Evolutionary conservation across 2,329 filamentous ascomycete species (phyloP), one percentile per base, ranked within the genome.

Genomic region (Cercospora sp.): DNA sequence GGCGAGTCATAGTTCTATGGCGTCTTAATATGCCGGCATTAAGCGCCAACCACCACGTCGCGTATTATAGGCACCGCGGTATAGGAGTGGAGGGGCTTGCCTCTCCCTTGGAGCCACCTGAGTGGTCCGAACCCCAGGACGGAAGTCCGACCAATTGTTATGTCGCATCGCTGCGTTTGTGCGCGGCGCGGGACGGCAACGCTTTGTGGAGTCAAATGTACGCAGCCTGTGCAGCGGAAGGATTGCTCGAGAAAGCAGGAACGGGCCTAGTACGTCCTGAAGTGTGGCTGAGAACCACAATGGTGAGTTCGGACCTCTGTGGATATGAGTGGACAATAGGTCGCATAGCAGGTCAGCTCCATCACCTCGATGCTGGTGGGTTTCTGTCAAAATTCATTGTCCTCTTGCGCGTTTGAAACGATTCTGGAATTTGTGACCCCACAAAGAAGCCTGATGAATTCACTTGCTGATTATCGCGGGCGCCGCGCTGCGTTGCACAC

Each of bases 21-120:
- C 49, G 49, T 55, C 49, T 55, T 55, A 55, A 55, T 4, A 16
- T 55, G 49, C 49, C 49, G 49, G 49, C 49, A 28, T 55, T 55
- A 55, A 28, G 49, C 49, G 49, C 4, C 49, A 26, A 26, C 21
- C 49, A 53, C 21, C 18, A 53, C 21, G 6, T 16, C 49, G 49
- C 12, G 49, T 26, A 26, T 28, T 24, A 13, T 24, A 24, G 49
- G 5, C 5, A 24, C 49, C 49, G 49, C 49, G 21, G 49, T 53
- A 26, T 16, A 53, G 21, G 37, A 43, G 37, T 13, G 32, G 32
- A 37, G 32, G 12, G 13, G 16, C 37, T 10, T 37, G n/a, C n/a
- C 21, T 24, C 45, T 21, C 9, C 12, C 24, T 53, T 28, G 49
- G 24, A 53, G 49, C 49, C 49, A 13, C 10, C 9, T 24, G 49